Conservation (phyloP, 148 eudicot genomes). For the Rhododendron ferrugineum region DNA sequence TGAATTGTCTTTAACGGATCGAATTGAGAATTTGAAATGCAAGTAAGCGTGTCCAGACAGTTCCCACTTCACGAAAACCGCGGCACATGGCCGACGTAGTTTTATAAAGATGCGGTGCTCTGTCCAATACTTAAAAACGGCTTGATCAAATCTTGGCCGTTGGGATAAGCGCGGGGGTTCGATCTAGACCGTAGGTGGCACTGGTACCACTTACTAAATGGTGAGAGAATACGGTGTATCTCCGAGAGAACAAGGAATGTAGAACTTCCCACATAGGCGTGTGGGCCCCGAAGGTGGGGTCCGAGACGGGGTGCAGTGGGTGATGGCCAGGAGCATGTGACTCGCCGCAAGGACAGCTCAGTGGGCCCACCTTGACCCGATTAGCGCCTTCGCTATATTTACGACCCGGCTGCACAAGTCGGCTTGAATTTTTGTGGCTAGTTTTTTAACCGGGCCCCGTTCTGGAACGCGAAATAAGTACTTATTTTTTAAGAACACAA, state of each 20-base stretch:
- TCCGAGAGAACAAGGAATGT: background rate
- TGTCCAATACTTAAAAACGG: background rate
- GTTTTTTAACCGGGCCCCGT: too few species aligned
- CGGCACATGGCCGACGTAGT: constrained; percentile 1
- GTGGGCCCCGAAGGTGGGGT: constrained; percentile 12
- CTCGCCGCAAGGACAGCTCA: constrained; percentile 5
- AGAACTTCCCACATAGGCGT: background rate
- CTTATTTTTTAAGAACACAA: too few species aligned
- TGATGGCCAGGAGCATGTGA: background rate
- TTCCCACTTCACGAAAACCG: background rate
- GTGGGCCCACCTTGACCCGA: background rate
- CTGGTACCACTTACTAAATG: background rate
- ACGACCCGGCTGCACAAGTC: background rate
- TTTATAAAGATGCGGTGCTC: background rate
- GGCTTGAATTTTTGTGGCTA: too few species aligned
- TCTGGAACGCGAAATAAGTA: too few species aligned
- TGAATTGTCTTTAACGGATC: too few species aligned
- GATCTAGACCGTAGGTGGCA: background rate
- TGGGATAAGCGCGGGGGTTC: background rate
- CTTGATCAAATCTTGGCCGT: background rate
- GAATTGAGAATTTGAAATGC: too few species aligned
- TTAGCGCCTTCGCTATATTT: background rate
- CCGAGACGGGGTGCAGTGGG: background rate
- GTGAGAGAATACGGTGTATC: background rate
- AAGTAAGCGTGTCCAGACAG: too few species aligned